Evolutionary conservation across 768 basidiomycete genomes (phyloP), one percentile per base, ranked within the genome.

Genomic region (Termitomyces eurrhizus): DNA sequence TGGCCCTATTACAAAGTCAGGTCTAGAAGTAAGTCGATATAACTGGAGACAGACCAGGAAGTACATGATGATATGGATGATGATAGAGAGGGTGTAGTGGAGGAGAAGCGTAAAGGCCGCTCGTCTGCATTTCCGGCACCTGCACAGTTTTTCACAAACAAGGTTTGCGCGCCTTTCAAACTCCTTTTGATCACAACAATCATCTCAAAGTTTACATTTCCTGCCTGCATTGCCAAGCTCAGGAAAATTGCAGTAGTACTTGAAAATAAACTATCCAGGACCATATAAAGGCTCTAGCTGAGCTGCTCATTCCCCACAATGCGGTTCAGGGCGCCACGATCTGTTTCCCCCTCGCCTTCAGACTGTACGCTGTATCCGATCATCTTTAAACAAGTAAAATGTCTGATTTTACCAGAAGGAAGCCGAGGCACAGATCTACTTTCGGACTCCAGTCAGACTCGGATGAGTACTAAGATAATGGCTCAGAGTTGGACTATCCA

Each of bases 81-180:
- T 75, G 77, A 64, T 71, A 76, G 61, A 70, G 73, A 65, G 72
- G 75, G 63, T 70, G 73, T 62, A 68, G 69, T 36, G 70, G 70
- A 66, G 67, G 68, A 66, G 72, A 73, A 66, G 73, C 68, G 63
- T 74, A 75, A 57, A 78, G 65, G 60, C 69, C 76, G 60, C 71
- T 76, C 65, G 75, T 71, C 79, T 86, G 83, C 85, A 87, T 86
- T 44, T 80, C 82, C 82, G 80, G 69, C 67, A 75, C 75, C 85
- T 87, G 83, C 84, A 87, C 83, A 87, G 86, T 87, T 87, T 83
- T 81, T 80, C 76, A 67, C 67, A 21, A 78, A 83, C 84, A 86
- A 86, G 74, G 83, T 49, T 87, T 87, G 48, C 48, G 9, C 24
- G 32, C 56, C 56, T 57, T 57, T 57, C 45, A 56, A 56, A 56